These are phyloP conservation scores for Phycomyces blakesleeanus DNA, from an alignment of 192 early-diverging fungal genomes.

Conservation along the genomic window DNA sequence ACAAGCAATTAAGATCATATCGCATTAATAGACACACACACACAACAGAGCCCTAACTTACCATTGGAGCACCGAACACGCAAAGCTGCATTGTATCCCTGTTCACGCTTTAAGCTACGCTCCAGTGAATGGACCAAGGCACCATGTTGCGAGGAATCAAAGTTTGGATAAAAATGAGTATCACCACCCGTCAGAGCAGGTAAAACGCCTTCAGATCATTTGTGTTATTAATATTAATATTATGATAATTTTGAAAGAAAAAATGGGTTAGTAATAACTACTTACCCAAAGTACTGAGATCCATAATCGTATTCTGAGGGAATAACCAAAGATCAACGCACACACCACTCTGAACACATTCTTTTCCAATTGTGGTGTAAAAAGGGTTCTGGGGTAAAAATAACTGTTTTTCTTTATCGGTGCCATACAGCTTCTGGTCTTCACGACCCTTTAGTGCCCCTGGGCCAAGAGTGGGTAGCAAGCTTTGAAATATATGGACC, in stretches of 20 bases:
- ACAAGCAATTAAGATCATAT: not conserved
- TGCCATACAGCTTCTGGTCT: slow-evolving; percentile 84
- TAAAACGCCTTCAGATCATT: slow-evolving; percentile 49
- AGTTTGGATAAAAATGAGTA: slow-evolving; percentile 75
- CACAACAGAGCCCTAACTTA: slow-evolving; percentile 5
- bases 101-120: slow-evolving; percentile 61
- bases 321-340: slow-evolving; percentile 90
- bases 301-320: slow-evolving; percentile 72
- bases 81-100: slow-evolving; percentile 84
- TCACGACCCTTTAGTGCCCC: slow-evolving; percentile 85
- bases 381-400: slow-evolving; percentile 84
- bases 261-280: slow-evolving; percentile 3
- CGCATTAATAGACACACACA: not conserved
- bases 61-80: slow-evolving; percentile 90
- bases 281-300: slow-evolving; percentile 76
- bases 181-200: slow-evolving; percentile 88
- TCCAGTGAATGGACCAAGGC: slow-evolving; percentile 59
- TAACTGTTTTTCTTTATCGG: slow-evolving; percentile 86
- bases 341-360: slow-evolving; percentile 79
- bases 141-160: slow-evolving; percentile 72
- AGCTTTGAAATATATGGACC: slow-evolving; percentile 82
- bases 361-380: slow-evolving; percentile 80
- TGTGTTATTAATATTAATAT: too few relatives aligned
- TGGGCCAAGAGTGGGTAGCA: slow-evolving; percentile 84
- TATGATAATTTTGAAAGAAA: too few relatives aligned